Conservation (phyloP, 1,284 basidiomycete species). For the Trichosporon asahii region DNA sequence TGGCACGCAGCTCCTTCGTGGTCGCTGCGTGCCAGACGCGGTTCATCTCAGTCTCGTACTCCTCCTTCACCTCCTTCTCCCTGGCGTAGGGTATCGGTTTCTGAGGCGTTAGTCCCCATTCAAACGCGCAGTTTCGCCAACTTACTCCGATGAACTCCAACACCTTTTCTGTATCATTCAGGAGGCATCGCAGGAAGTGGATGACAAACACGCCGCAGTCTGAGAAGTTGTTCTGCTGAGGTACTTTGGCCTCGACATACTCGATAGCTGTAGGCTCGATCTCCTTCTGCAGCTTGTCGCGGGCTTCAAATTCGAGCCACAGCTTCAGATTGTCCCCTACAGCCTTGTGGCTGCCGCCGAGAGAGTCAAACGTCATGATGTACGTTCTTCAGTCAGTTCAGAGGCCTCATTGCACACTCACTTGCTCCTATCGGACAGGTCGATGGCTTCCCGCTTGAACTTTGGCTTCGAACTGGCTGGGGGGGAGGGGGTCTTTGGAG, state of each 20-base stretch:
- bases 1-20: constrained; percentile 21
- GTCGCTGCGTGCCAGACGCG: constrained; percentile 21
- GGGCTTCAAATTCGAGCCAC: constrained; percentile 76
- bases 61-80: constrained; percentile 1
- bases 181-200: constrained; percentile 48
- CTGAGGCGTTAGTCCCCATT: constrained; percentile 13
- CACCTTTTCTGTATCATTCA: constrained; percentile 35
- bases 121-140: background rate
- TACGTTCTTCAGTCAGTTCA: constrained; percentile 58
- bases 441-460: constrained; percentile 12
- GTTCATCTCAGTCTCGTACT: constrained; percentile 17
- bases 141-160: constrained; percentile 44
- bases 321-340: constrained; percentile 61
- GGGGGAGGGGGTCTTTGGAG: background rate
- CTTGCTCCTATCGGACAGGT: constrained; percentile 28
- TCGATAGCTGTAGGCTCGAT: constrained; percentile 48
- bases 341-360: constrained; percentile 65
- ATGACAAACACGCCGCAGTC: constrained; percentile 57
- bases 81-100: constrained; percentile 26
- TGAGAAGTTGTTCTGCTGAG: constrained; percentile 54
- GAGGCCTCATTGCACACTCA: constrained; percentile 13
- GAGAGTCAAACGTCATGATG: constrained; percentile 83
- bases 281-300: constrained; percentile 63
- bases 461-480: background rate
- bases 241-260: constrained; percentile 44